Evolutionary conservation across 805 yeast genomes (phyloP).

Genomic region (Candida saitoana): DNA sequence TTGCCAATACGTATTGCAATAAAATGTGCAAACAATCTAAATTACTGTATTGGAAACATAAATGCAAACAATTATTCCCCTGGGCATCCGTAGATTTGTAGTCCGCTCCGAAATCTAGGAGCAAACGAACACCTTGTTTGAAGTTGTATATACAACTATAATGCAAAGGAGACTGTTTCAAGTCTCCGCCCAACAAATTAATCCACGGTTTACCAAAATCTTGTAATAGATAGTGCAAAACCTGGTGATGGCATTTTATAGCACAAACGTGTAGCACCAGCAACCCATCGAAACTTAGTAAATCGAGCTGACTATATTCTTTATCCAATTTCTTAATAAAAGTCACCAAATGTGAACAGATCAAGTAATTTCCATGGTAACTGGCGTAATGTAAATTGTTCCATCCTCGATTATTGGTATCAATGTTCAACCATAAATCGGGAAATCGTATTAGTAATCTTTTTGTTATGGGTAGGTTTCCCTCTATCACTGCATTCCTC

Average conservation of each 20-base stretch:
- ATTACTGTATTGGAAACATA: constrained; percentile 35
- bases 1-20: constrained; percentile 11
- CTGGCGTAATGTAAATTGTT: constrained; percentile 40
- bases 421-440: constrained; percentile 41
- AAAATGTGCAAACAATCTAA: constrained; percentile 28
- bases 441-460: constrained; percentile 37
- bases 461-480: constrained; percentile 36
- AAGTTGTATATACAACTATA: constrained; percentile 32
- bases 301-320: constrained; percentile 21
- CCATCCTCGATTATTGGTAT: constrained; percentile 35
- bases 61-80: constrained; percentile 37
- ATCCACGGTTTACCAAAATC: constrained; percentile 39
- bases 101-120: constrained; percentile 41
- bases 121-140: constrained; percentile 33
- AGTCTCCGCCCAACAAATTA: constrained; percentile 29
- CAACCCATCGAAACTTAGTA: constrained; percentile 33
- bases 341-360: constrained; percentile 39
- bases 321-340: constrained; percentile 20
- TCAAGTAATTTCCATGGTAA: constrained; percentile 37
- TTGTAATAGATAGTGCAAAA: constrained; percentile 40
- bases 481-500: constrained; percentile 35
- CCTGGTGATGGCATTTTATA: constrained; percentile 31
- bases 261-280: constrained; percentile 36
- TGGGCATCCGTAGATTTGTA: constrained; percentile 24
- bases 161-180: constrained; percentile 35